Evolutionary conservation across 2,329 filamentous ascomycete genomes (phyloP), one percentile per base, ranked within the genome.

Genomic region (Beauveria sp.): DNA sequence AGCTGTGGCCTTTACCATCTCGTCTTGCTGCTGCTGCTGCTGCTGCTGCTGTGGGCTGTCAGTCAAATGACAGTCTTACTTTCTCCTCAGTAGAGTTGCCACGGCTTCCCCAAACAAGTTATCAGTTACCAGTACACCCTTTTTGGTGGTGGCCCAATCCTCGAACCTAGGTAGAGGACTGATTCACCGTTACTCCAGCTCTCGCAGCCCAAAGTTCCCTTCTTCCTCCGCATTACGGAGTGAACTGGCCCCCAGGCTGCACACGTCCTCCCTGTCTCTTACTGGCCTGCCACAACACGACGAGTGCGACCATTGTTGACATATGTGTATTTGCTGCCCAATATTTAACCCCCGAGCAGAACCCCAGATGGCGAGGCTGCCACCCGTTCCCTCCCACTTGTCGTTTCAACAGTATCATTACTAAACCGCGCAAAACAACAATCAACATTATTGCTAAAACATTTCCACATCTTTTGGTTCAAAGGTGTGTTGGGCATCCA

Each of bases 301-400:
- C 24, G 48, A 52, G 57, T 60, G 57, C 24, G 57, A 60, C 57
- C 48, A 26, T 52, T 60, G 57, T 60, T 60, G 57, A 52, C 57
- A 52, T 60, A 49, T 60, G 38, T 60, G 28, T 50, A 60, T 60
- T 60, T 34, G 57, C 57, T 60, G 57, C 57, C 57, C 57, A 60
- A 60, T 60, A 60, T 60, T 60, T 60, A 60, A 60, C 40, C 57
- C 57, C 57, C 57, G 48, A 60, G 40, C 57, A 52, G 57, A 52
- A 60, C 57, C 40, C 57, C 57, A 24, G 57, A 60, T 60, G n/a
- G 38, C 38, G 57, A 52, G 46, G 45, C 46, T 50, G 31, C 43
- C 45, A 40, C 46, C 26, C 48, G n/a, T 45, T 60, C 57, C 48
- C 24, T 40, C 26, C 38, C 57, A 22, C 48, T 45, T 40, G n/a